Conservation (phyloP, 805 yeast genomes). For the Metschnikowia corniflorae region DNA sequence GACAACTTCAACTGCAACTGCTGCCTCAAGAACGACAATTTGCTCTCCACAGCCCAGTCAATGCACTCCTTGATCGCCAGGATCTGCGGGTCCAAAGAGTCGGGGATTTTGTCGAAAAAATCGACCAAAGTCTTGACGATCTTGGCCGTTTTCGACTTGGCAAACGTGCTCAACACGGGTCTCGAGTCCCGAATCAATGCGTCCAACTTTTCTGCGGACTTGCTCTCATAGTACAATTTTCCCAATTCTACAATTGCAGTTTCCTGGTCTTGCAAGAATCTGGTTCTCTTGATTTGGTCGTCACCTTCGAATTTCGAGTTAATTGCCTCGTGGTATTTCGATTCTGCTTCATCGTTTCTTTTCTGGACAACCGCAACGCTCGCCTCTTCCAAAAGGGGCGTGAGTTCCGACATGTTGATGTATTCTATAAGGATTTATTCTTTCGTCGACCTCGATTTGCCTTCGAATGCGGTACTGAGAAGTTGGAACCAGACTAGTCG, state of each 20-base stretch:
- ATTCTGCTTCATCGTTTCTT: conserved; percentile 56
- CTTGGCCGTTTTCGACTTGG: conserved; percentile 94
- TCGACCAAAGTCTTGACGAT: conserved; percentile 81
- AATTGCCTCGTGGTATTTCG: conserved; percentile 52
- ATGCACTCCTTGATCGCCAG: conserved; percentile 72
- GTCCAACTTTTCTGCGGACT: conserved; percentile 49
- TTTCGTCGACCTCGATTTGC: no score
- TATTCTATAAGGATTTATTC: no score
- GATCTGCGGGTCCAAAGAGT: conserved; percentile 67
- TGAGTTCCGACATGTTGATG: conserved; percentile 6
- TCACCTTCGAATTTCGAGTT: conserved; percentile 14
- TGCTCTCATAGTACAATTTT: conserved; percentile 52
- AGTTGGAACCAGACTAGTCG: conserved; percentile 1
- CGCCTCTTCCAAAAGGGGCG: conserved; percentile 50
- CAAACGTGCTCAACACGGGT: conserved; percentile 68
- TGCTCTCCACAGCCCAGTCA: conserved; percentile 81
- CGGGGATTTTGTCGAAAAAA: conserved; percentile 60
- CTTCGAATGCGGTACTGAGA: conserved; percentile 2
- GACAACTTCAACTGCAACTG: conserved; percentile 82
- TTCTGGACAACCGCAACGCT: conserved; percentile 51
- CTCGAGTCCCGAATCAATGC: conserved; percentile 67
- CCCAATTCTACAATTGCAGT: conserved; percentile 74
- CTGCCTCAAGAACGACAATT: conserved; percentile 85
- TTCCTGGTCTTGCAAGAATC: conserved; percentile 48
- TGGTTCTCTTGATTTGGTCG: conserved; percentile 21